Evolutionary conservation across 768 basidiomycete genomes (phyloP).

Genomic region (Nevesoporus exiguus): DNA sequence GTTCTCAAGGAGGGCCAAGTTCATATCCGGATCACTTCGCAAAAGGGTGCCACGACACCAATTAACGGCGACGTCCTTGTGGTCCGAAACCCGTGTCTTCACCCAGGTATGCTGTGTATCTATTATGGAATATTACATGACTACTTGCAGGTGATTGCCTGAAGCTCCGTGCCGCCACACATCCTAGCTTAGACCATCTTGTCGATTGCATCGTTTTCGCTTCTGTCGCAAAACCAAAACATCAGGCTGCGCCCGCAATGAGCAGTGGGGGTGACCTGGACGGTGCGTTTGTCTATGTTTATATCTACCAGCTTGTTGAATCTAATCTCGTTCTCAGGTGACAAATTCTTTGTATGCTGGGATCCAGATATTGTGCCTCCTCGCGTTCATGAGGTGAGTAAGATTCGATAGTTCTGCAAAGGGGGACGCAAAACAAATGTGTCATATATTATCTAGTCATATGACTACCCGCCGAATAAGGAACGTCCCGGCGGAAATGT

Average conservation of each 20-base stretch:
- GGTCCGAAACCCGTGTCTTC: constrained; percentile 66
- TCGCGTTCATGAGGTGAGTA: constrained; percentile 48
- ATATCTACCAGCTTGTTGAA: not conserved
- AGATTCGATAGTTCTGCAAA: not conserved
- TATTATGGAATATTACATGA: not conserved
- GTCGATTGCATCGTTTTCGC: constrained; percentile 70
- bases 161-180: constrained; percentile 57
- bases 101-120: constrained; percentile 45
- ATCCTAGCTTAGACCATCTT: constrained; percentile 49
- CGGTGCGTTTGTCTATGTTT: constrained; percentile 29
- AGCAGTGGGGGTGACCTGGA: constrained; percentile 67
- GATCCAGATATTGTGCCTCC: constrained; percentile 59
- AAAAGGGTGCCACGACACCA: constrained; percentile 51
- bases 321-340: constrained; percentile 38
- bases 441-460: constrained; percentile 40
- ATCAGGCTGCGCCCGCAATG: constrained; percentile 64
- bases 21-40: constrained; percentile 53
- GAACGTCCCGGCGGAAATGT: constrained; percentile 47
- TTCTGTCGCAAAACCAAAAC: constrained; percentile 51
- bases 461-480: constrained; percentile 64
- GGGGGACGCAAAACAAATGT: not conserved
- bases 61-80: constrained; percentile 62
- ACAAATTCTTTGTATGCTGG: constrained; percentile 70
- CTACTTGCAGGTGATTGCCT: constrained; percentile 51
- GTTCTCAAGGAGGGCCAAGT: constrained; percentile 64